A percentile compares a stretch with the other conserved stretches of the same genome.
Evolutionary conservation across 352 stramenopile species (phyloP).

Genomic region (Aphanomyces astaci): DNA sequence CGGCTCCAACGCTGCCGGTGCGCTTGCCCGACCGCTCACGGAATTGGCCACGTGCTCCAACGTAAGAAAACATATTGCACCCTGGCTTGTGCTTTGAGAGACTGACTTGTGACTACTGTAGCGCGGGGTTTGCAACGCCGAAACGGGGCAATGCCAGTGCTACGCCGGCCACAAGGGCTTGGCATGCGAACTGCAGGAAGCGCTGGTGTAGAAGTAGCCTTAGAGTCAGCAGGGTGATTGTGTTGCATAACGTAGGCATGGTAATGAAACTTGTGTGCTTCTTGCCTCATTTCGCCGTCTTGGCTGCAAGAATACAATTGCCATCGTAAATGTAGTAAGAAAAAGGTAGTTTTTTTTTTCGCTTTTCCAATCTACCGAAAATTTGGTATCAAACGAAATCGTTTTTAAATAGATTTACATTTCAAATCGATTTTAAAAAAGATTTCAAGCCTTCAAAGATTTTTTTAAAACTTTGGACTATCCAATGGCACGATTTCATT

Average conservation of each 20-base stretch:
- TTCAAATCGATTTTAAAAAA: too few species aligned
- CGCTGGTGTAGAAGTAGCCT: conserved; percentile 33
- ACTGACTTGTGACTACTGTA: not conserved
- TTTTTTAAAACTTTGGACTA: too few species aligned
- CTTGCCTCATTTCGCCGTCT: not conserved
- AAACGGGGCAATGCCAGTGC: conserved; percentile 49
- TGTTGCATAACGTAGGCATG: not conserved
- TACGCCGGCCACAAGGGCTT: conserved; percentile 67
- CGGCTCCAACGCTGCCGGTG: not conserved
- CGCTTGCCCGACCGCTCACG: conserved; percentile 27
- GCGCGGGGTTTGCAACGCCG: conserved; percentile 49
- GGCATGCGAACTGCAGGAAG: conserved; percentile 62
- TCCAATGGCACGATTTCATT: too few species aligned
- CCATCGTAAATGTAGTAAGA: too few species aligned
- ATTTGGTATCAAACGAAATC: too few species aligned
- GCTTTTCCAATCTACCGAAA: too few species aligned
- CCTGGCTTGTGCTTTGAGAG: not conserved
- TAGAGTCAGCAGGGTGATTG: not conserved
- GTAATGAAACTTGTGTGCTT: not conserved
- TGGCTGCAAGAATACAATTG: too few species aligned
- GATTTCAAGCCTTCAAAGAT: too few species aligned
- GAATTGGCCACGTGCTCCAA: conserved; percentile 54
- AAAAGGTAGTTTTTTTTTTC: too few species aligned
- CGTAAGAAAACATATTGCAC: too few species aligned
- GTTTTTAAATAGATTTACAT: too few species aligned